Evolutionary conservation across 2,329 filamentous ascomycete genomes (phyloP), one percentile per base, ranked within the genome.

Genomic region (Pezicula rhizophila): DNA sequence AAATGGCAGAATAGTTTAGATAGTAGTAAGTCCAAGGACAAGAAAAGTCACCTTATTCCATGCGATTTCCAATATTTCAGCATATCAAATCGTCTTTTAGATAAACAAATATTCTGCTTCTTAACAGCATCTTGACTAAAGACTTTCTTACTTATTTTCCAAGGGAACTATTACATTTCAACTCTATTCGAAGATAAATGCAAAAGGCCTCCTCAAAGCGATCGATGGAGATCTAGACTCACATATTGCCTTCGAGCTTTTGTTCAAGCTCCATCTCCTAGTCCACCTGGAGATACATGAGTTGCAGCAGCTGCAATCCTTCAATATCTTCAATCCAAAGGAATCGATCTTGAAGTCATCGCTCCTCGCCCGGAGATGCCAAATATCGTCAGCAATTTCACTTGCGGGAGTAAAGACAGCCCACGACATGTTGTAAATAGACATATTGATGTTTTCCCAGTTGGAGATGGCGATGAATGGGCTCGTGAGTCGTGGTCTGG

Each of bases 381-480:
- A 5, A 70, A 68, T 46, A 49, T 70, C 11, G 64, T 69, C 28
- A 59, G 58, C 46, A 60, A 66, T 8, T 64, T 69, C 38, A 25
- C 50, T 5, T 56, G 57, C 7, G 45, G 43, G 4, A 49, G 35
- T 18, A n/a, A 38, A 2, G 20, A 45, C 1, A 63, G 63, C 0
- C 64, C 60, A 0, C 62, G 65, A 5, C 56, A 72, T 11, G 59
- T 69, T 2, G 53, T 72, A 35, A 72, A 73, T 47, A 68, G 69
- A 4, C 70, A 72, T 49, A 68, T 72, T 11, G 70, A 72, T 43
- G 64, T 67, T 3, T 71, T 71, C 42, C 69, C 69, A 0, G 66
- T 66, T 0, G 64, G 60, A 1, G 62, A 64, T 18, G 54, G 58
- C 1, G 51, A 58, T 7, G 56, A 64, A n/a, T 70, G 68, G 68